Evolutionary conservation across 371 early-diverging fungal genomes (phyloP).

Genomic region (Phascolomyces articulosus): DNA sequence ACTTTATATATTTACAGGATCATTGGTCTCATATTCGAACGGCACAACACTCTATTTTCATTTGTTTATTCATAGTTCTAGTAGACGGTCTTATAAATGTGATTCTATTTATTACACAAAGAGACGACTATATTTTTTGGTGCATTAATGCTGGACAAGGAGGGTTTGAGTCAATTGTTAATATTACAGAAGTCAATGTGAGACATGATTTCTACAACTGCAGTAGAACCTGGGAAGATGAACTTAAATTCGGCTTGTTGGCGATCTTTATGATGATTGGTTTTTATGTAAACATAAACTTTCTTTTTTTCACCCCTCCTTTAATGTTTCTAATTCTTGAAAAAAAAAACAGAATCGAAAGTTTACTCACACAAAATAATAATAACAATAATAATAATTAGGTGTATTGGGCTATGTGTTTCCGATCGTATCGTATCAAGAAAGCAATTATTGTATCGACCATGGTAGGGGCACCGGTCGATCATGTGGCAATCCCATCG

Average conservation of each 20-base stretch:
- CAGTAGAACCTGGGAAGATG: constrained; percentile 26
- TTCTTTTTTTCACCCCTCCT: too few relatives aligned
- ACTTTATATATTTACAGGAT: too few relatives aligned
- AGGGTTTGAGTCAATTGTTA: not conserved
- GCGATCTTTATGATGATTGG: constrained; percentile 21
- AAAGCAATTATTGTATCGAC: constrained; percentile 10
- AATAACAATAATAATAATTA: not conserved
- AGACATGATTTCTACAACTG: constrained; percentile 28
- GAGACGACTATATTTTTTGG: constrained; percentile 15
- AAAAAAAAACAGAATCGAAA: not conserved
- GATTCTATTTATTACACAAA: constrained; percentile 21
- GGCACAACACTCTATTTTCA: constrained; percentile 5
- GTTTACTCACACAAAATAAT: not conserved
- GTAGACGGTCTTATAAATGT: constrained; percentile 25
- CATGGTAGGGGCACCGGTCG: constrained; percentile 6
- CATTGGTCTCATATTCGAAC: not conserved
- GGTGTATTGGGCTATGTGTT: constrained; percentile 27
- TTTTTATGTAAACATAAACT: constrained; percentile 22
- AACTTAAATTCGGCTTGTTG: constrained; percentile 25
- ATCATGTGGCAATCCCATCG: constrained; percentile 1
- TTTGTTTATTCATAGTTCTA: constrained; percentile 18
- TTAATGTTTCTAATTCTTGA: not conserved
- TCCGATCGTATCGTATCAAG: constrained; percentile 21
- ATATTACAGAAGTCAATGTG: constrained; percentile 1
- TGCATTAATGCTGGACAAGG: constrained; percentile 14